These are phyloP conservation scores for Gaertneriomyces sp. DNA, from an alignment of 192 early-diverging fungal species.

Conservation along the genomic window DNA sequence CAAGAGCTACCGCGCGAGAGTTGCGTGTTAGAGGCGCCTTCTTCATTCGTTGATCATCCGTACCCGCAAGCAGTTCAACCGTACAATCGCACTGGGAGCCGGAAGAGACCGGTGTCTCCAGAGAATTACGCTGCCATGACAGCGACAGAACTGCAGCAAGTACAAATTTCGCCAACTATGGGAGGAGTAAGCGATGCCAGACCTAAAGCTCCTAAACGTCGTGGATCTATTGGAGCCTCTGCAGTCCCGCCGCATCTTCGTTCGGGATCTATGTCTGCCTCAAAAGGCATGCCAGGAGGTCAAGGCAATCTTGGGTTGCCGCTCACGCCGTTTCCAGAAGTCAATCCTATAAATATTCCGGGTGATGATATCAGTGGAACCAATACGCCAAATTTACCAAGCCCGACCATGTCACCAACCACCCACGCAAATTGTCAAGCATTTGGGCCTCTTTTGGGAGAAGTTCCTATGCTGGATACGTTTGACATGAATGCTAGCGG, in stretches of 20 bases:
- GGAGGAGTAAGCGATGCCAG: neutral
- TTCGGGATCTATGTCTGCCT: neutral
- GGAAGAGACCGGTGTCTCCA: conserved; percentile 22
- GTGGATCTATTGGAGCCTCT: conserved; percentile 16
- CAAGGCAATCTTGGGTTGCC: conserved; percentile 4
- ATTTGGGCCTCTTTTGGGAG: neutral
- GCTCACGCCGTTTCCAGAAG: conserved; percentile 16
- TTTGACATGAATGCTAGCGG: neutral
- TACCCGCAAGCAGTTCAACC: neutral
- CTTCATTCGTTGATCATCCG: neutral
- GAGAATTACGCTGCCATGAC: conserved; percentile 1
- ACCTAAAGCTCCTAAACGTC: conserved; percentile 15
- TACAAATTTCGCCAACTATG: conserved; percentile 1
- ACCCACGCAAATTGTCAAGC: neutral
- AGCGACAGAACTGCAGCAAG: conserved; percentile 4
- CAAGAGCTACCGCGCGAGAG: neutral
- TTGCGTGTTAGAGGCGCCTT: neutral
- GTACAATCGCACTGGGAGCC: neutral
- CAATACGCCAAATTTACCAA: conserved; percentile 37
- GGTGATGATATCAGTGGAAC: neutral
- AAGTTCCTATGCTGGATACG: neutral
- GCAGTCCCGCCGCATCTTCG: neutral
- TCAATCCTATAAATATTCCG: conserved; percentile 13
- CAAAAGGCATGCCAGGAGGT: neutral
- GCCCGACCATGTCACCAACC: conserved; percentile 48